phyloP scores from a whole-genome alignment of 352 stramenopile species.

The Globisporangium nunn region DNA sequence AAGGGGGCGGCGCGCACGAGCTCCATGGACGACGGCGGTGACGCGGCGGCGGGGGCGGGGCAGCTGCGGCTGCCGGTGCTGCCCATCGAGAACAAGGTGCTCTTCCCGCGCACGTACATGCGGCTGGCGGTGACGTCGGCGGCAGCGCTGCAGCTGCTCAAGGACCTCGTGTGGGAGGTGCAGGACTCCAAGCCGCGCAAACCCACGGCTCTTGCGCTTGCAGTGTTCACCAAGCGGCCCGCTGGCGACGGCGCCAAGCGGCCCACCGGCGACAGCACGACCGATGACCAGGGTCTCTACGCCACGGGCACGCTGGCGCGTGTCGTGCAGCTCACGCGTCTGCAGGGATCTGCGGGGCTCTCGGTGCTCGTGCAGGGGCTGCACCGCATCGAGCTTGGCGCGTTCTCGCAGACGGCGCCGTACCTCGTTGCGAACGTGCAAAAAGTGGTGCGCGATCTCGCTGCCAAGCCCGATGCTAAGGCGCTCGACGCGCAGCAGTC shows the following conservation, averaged over 20 bases:
- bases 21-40: conserved; percentile 10
- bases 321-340: conserved; percentile 68
- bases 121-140: conserved; percentile 58
- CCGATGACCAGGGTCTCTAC: conserved; percentile 36
- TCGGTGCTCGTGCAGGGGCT: conserved; percentile 66
- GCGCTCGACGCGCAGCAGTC: conserved; percentile 7
- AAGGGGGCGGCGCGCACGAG: background rate
- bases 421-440: conserved; percentile 55
- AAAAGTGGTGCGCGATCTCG: conserved; percentile 12
- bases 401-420: conserved; percentile 40
- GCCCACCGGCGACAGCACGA: background rate
- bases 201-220: conserved; percentile 40
- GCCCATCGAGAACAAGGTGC: conserved; percentile 58
- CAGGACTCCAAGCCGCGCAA: conserved; percentile 37
- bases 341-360: conserved; percentile 43
- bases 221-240: conserved; percentile 46
- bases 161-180: conserved; percentile 73
- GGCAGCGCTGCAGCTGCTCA: conserved; percentile 62
- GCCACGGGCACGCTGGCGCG: conserved; percentile 54
- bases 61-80: conserved; percentile 48
- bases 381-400: conserved; percentile 38
- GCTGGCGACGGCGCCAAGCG: conserved; percentile 10
- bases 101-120: conserved; percentile 73
- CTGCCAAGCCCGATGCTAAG: conserved; percentile 14
- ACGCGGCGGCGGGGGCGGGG: conserved; percentile 5